Conservation (phyloP, 768 basidiomycete species). For the Leccinum disarticulatum region DNA sequence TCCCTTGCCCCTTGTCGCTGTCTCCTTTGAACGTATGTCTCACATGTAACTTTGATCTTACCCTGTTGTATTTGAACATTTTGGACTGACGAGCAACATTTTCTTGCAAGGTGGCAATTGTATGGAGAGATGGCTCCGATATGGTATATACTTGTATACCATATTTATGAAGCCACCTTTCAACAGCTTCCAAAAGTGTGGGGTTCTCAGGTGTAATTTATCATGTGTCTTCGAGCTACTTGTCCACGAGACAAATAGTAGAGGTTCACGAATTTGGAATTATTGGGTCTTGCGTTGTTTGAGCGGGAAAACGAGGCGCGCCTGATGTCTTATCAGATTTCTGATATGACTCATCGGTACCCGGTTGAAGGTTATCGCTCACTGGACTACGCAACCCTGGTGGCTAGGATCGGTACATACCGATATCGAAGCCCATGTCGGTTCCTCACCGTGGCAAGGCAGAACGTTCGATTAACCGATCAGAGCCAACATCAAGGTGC, state of each 20-base stretch:
- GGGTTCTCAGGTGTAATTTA: conserved; percentile 93
- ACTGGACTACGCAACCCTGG: conserved; percentile 89
- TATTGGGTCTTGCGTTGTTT: neutral
- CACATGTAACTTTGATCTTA: neutral
- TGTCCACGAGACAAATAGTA: conserved; percentile 68
- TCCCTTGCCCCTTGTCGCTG: neutral
- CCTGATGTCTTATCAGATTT: conserved; percentile 54
- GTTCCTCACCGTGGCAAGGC: neutral
- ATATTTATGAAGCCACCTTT: conserved; percentile 56
- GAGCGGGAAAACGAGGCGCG: conserved; percentile 34
- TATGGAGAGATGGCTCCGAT: neutral
- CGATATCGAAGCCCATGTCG: neutral
- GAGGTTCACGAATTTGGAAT: neutral
- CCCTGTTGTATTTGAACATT: neutral
- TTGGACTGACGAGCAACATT: neutral
- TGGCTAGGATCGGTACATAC: neutral
- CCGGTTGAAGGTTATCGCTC: conserved; percentile 77
- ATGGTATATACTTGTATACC: neutral
- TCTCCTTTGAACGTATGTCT: neutral
- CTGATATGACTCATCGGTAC: conserved; percentile 82
- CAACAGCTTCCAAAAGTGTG: conserved; percentile 79
- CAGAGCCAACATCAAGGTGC: neutral
- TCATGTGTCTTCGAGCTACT: conserved; percentile 92
- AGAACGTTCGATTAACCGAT: neutral
- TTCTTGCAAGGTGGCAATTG: neutral